Percentiles rank a stretch among this genome's conserved stretches.
phyloP scores from a whole-genome alignment of 2,329 filamentous ascomycete species.

The Raffaelea deltoideospora region DNA sequence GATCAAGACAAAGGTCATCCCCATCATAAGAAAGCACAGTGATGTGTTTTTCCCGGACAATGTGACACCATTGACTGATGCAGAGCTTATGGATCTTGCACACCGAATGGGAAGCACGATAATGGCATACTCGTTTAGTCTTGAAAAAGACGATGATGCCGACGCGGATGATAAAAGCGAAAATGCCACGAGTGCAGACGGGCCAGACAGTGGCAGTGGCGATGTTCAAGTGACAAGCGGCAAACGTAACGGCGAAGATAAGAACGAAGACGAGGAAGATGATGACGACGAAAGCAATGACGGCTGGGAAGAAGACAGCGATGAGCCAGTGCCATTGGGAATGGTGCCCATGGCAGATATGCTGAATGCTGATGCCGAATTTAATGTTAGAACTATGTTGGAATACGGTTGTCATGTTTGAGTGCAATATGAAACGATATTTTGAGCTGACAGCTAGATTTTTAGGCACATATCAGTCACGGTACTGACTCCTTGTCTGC shows the following conservation, averaged over 20 bases:
- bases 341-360: slow-evolving; percentile 89
- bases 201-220: too few relatives aligned
- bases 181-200: too few relatives aligned
- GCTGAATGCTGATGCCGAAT: slow-evolving; percentile 76
- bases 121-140: slow-evolving; percentile 73
- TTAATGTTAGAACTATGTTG: slow-evolving; percentile 64
- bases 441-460: slow-evolving; percentile 28
- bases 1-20: slow-evolving; percentile 42
- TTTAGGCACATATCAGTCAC: slow-evolving; percentile 39
- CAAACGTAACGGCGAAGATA: slow-evolving; percentile 18
- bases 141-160: slow-evolving; percentile 45
- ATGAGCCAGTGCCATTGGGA: slow-evolving; percentile 48
- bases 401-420: too few relatives aligned
- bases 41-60: slow-evolving; percentile 27
- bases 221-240: too few relatives aligned
- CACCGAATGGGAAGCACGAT: slow-evolving; percentile 78
- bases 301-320: slow-evolving; percentile 50
- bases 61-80: slow-evolving; percentile 21
- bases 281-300: slow-evolving; percentile 45
- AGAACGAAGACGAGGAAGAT: slow-evolving; percentile 16
- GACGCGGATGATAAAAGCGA: slow-evolving; percentile 29
- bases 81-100: slow-evolving; percentile 35
- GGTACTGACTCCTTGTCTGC: slow-evolving; percentile 48
- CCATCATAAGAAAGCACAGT: slow-evolving; percentile 30
- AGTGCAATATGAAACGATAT: too few relatives aligned